Evolutionary conservation across 2,329 filamentous ascomycete genomes (phyloP), one percentile per base, ranked within the genome.

Genomic region (Alternaria metachromatica): DNA sequence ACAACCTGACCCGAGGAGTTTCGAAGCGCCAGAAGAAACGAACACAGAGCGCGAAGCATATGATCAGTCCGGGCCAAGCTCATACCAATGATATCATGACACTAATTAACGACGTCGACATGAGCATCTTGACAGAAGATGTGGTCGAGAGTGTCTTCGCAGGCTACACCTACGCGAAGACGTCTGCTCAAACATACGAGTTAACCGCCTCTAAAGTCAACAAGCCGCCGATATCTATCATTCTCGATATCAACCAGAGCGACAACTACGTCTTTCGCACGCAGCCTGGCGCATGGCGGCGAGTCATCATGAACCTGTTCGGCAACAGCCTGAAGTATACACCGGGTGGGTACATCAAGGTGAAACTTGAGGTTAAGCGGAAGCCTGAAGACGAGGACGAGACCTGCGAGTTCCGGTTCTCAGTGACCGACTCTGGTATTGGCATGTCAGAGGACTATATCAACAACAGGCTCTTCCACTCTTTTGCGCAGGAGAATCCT

Each of bases 301-400:
- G 80, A 12, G 74, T 81, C 6, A 71, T 81, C 13, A 80, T 80
- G 77, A 81, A 81, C 56, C 44, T 81, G 15, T 78, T 81, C 21
- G 80, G 79, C 1, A 81, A 81, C 63, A 76, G 78, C 8, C 58
- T 81, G 41, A 81, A 81, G 58, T 81, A 80, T 49, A 81, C 80
- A 4, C 69, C 72, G 26, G 70, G 72, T 4, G 80, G 80, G 1
- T 80, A 71, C 53, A 76, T 80, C 53, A 77, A 75, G 58, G 71
- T 81, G 10, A 78, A 78, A 50, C 73, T 81, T 10, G 74, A 80
- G 54, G 72, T 74, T 5, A 69, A 73, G 54, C 65, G 69, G 20
- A 73, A 65, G 20, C 48, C 55, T 5, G 66, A 63, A 12, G 9
- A 66, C 12, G 54, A 58, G 1, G 75, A 79, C 18, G 74, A 76